Evolutionary conservation across 331 rosid genomes (phyloP).

Genomic region (Prunus yedoensis): DNA sequence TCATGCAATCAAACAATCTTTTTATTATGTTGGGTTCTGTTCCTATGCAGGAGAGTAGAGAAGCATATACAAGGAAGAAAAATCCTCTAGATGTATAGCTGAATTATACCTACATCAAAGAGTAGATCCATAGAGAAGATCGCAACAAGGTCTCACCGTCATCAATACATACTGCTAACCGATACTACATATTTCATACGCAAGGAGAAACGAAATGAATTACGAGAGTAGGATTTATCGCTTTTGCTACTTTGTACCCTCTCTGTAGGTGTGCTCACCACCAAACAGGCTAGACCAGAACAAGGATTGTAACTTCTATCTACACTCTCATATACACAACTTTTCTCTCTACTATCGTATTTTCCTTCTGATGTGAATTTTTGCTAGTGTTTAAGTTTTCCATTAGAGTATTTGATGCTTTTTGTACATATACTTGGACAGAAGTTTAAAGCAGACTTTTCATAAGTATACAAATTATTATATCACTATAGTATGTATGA

Average conservation of each 20-base stretch:
- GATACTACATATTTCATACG: conserved; percentile 67
- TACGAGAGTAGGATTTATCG: conserved; percentile 37
- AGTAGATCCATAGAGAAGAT: conserved; percentile 64
- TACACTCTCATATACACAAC: conserved; percentile 7
- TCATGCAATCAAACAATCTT: neutral
- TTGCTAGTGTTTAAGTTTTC: neutral
- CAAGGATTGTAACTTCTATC: conserved; percentile 37
- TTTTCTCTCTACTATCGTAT: neutral
- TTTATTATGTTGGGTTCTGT: conserved; percentile 17
- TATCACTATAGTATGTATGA: too few relatives aligned
- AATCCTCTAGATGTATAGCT: conserved; percentile 78
- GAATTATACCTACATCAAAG: conserved; percentile 71
- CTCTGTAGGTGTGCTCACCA: conserved; percentile 45
- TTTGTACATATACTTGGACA: conserved; percentile 11
- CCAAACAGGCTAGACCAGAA: conserved; percentile 38
- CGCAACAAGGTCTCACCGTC: conserved; percentile 42
- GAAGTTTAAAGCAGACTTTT: neutral
- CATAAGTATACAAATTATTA: too few relatives aligned
- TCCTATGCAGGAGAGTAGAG: conserved; percentile 65
- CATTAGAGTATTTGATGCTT: neutral
- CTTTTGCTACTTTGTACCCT: conserved; percentile 33
- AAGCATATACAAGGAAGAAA: conserved; percentile 62
- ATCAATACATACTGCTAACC: conserved; percentile 95
- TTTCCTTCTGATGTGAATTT: neutral
- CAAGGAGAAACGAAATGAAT: conserved; percentile 52